Conservation (phyloP, 2,329 filamentous ascomycete species). For the Plectosphaerella cucumerina region DNA sequence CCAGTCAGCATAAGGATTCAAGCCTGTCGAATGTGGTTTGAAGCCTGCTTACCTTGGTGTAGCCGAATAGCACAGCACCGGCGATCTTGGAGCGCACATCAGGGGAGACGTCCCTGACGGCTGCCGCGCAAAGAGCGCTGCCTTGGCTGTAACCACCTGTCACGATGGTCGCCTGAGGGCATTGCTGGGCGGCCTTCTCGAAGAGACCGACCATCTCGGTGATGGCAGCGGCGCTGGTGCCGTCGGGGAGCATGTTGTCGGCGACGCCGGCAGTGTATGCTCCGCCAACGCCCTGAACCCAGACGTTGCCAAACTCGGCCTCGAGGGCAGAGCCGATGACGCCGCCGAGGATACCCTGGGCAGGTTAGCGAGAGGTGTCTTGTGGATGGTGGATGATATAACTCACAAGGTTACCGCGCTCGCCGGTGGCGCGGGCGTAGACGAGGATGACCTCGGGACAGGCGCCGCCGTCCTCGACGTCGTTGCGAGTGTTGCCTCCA, state of each 20-base stretch:
- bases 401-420: conserved; percentile 31
- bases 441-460: conserved; percentile 28
- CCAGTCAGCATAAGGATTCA: too few relatives aligned
- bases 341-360: conserved; percentile 17
- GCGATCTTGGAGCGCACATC: conserved; percentile 11
- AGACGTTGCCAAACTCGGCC: conserved; percentile 21
- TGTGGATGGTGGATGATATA: too few relatives aligned
- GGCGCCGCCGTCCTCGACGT: too few relatives aligned
- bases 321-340: conserved; percentile 20
- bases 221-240: conserved; percentile 24
- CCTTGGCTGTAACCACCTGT: conserved; percentile 34
- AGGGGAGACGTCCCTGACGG: conserved; percentile 15
- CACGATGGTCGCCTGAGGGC: conserved; percentile 27
- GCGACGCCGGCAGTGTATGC: conserved; percentile 28
- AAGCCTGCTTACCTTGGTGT: conserved; percentile 8
- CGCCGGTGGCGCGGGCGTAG: conserved; percentile 32
- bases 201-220: conserved; percentile 24
- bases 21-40: too few relatives aligned
- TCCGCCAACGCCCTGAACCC: conserved; percentile 39
- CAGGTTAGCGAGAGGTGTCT: too few relatives aligned
- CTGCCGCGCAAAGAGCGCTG: conserved; percentile 19
- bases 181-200: conserved; percentile 26
- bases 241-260: conserved; percentile 24
- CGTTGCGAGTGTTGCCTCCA: neutral
- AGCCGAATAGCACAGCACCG: conserved; percentile 19